Evolutionary conservation across 257 asterid genomes (phyloP).

Genomic region (Solanum medicagineum): DNA sequence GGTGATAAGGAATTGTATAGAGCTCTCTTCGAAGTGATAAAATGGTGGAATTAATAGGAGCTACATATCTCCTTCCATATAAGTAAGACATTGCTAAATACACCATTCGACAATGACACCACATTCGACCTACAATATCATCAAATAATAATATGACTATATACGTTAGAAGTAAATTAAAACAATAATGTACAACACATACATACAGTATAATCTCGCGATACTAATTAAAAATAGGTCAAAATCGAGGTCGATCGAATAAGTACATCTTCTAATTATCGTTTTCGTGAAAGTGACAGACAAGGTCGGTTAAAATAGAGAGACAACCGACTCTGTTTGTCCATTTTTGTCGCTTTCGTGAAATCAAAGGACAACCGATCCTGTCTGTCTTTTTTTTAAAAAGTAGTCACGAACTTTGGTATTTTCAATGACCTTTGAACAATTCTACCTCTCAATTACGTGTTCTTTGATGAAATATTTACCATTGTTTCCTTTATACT

Average conservation of each 20-base stretch:
- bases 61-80: conserved; percentile 38
- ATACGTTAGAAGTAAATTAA: background rate
- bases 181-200: too few relatives aligned
- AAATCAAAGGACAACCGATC: too few relatives aligned
- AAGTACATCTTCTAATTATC: too few relatives aligned
- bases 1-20: conserved; percentile 28
- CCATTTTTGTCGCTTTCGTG: too few relatives aligned
- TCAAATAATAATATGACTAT: background rate
- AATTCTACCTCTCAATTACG: background rate
- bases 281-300: background rate
- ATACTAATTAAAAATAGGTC: too few relatives aligned
- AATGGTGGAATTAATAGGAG: conserved; percentile 21
- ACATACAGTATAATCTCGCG: background rate
- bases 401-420: background rate
- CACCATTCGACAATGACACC: conserved; percentile 65
- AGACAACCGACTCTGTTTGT: fast-evolving
- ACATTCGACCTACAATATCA: conserved; percentile 48
- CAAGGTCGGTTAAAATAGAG: background rate
- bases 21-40: conserved; percentile 48
- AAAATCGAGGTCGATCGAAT: too few relatives aligned
- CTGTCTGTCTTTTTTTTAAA: fast-evolving
- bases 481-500: background rate
- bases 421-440: background rate
- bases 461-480: background rate
- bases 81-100: conserved; percentile 61